Conservation (phyloP, 2,329 filamentous ascomycete genomes). For the Aspergillus vadensis region DNA sequence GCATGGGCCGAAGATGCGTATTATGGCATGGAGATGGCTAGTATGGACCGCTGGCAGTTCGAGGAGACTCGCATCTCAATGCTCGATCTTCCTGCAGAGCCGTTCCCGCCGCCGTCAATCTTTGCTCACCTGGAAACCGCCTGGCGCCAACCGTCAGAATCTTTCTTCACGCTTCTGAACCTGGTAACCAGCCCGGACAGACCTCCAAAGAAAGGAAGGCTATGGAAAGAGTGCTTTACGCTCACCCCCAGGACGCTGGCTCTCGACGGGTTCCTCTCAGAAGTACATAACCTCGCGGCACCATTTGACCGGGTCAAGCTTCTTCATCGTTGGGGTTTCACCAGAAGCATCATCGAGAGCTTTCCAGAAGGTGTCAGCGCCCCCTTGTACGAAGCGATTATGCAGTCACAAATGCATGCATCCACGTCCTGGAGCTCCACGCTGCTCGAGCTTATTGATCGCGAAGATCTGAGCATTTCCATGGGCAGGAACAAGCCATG, state of each 20-base stretch:
- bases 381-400: slow-evolving; percentile 79
- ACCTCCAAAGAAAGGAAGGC: slow-evolving; percentile 31
- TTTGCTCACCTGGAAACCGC: slow-evolving; percentile 57
- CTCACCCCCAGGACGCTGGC: slow-evolving; percentile 68
- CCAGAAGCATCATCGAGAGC: slow-evolving; percentile 68
- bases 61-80: slow-evolving; percentile 53
- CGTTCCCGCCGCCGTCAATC: slow-evolving; percentile 61
- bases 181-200: slow-evolving; percentile 43
- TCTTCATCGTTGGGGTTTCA: slow-evolving; percentile 70
- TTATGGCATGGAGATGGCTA: slow-evolving; percentile 63
- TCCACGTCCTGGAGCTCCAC: slow-evolving; percentile 73
- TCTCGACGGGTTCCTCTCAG: slow-evolving; percentile 67
- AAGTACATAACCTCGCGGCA: slow-evolving; percentile 53
- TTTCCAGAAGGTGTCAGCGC: slow-evolving; percentile 82
- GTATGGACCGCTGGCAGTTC: slow-evolving; percentile 57
- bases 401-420: slow-evolving; percentile 79
- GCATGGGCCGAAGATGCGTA: slow-evolving; percentile 53
- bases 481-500: slow-evolving; percentile 52
- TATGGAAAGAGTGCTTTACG: slow-evolving; percentile 41
- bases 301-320: slow-evolving; percentile 69
- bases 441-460: slow-evolving; percentile 73
- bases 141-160: slow-evolving; percentile 33
- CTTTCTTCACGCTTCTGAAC: slow-evolving; percentile 55
- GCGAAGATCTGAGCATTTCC: slow-evolving; percentile 76
- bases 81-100: slow-evolving; percentile 50